These are phyloP conservation scores for Saksenaea oblongispora DNA, from an alignment of 371 early-diverging fungal genomes.

Conservation along the genomic window DNA sequence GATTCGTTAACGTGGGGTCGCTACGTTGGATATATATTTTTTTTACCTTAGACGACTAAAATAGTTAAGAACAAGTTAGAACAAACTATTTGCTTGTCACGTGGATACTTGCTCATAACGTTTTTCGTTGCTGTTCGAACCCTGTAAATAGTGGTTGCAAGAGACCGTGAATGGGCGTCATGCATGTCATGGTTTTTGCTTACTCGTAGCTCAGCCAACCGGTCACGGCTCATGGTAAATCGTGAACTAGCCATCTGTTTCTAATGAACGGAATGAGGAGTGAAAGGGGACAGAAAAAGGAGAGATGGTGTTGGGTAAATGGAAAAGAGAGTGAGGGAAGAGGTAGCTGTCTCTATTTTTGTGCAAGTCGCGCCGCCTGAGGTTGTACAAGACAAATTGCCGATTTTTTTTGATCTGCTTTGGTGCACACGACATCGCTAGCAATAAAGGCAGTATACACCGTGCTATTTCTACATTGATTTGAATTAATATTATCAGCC, in stretches of 20 bases:
- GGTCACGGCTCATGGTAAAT: slow-evolving; percentile 58
- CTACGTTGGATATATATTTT: background rate
- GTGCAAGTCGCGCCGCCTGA: background rate
- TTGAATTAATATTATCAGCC: background rate
- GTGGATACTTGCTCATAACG: slow-evolving; percentile 42
- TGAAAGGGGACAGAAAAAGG: slow-evolving; percentile 13
- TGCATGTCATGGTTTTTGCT: background rate
- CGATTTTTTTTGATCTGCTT: background rate
- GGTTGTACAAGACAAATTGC: slow-evolving; percentile 10
- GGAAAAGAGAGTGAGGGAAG: slow-evolving; percentile 15
- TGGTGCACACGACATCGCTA: background rate
- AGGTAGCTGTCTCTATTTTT: slow-evolving; percentile 9
- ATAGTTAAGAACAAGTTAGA: background rate
- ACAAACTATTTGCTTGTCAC: background rate
- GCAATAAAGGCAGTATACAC: slow-evolving; percentile 1
- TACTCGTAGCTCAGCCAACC: slow-evolving; percentile 52
- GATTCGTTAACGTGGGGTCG: background rate
- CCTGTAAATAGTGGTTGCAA: slow-evolving; percentile 12
- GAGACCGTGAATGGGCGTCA: slow-evolving; percentile 2
- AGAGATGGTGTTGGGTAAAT: slow-evolving; percentile 13
- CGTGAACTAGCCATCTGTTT: slow-evolving; percentile 39
- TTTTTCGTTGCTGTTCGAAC: slow-evolving; percentile 34
- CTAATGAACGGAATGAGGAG: slow-evolving; percentile 25
- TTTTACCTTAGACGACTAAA: slow-evolving; percentile 45
- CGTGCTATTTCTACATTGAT: background rate